Base-by-base conservation (phyloP, 1,284 basidiomycete genomes). In the Peniophora sp. region DNA sequence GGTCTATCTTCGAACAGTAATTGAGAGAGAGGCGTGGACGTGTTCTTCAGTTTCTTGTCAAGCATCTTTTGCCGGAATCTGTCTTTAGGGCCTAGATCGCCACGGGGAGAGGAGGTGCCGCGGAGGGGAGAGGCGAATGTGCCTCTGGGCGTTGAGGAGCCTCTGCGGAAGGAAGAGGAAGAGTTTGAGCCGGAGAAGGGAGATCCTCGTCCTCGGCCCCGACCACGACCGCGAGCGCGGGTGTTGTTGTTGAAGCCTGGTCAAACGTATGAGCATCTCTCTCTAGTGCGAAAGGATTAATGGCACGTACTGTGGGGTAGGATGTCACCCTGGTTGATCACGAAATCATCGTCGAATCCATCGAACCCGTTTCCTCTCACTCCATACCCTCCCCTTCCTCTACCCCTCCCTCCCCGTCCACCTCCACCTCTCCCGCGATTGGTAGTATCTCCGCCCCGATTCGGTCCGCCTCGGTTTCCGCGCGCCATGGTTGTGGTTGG, bases 1-100 rank as follows among this genome's bases (percentile, higher is more conserved):
- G 84, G 85, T 32, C 87, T 68, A 46, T 81, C 76, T 27, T 75
- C 65, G 53, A 77, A 72, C 11, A 85, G 65, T 25, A 81, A 58
- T 36, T 69, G 73, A 1, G 83, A 83, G 12, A 87, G 66, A 0
- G 83, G 73, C 6, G 72, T 71, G 5, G 45, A 45, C 46, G 70
- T 63, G 17, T 56, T 59, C 1, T 58, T 59, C 22, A 65, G 38
- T 53, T 57, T 62, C 16, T 61, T 59, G 3, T 53, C 47, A 5
- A 61, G 50, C 19, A 56, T 55, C n/a, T 51, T 55, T 17, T 51
- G 47, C 14, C 54, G 52, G 14, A 52, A 43, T 27, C 50, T 50
- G 12, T 51, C 50, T 48, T 43, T 50, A 14, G 46, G 32, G n/a
- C 24, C 44, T 43, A 52, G 36, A 47, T 51, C 38, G 36, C 49